Evolutionary conservation across 2,329 filamentous ascomycete species (phyloP), one percentile per base, ranked within the genome.

Genomic region (Paecilomyces sp.): DNA sequence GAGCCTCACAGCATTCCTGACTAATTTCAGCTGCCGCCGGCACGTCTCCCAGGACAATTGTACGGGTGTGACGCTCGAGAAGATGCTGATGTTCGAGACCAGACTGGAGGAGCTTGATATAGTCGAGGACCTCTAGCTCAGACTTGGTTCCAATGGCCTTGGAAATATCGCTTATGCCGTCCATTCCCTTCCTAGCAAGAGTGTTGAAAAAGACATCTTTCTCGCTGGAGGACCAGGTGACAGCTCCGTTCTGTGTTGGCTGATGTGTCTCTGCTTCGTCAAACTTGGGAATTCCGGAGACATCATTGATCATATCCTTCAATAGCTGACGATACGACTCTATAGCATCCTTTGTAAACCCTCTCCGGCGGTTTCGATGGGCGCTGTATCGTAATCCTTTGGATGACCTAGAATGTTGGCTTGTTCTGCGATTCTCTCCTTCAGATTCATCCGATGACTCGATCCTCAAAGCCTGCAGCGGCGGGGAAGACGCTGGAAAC

Each of bases 1-100:
- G 80, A 3, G 83, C 81, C 7, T 77, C 73, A 65, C 83, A 86
- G 67, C 89, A 90, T 60, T 85, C 82, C 24, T 80, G 75, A 66
- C 86, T 85, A 28, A 96, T 74, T 70, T 97, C 91, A 1, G 83
- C 69, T 0, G 92, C 92, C 1, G 90, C 86, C 0, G 88, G 87
- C 1, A 91, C 76, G 58, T 91, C 85, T 11, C 78, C 76, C 57
- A 81, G 70, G 28, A 77, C 72, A 31, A 85, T 63, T 28, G 71
- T 64, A 68, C 77, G 71, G 5, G 74, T 68, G 51, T 71, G 67
- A 57, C 61, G 58, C 18, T 70, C 65, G 31, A 64, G 74, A 18
- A 67, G 61, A 63, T 77, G 77, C 47, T 80, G 75, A 24, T 74
- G 69, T 36, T 79, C 72, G 5, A 77, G 65, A 1, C 78, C 80